Evolutionary conservation across 257 asterid species (phyloP).

Genomic region (Penstemon davidsonii): DNA sequence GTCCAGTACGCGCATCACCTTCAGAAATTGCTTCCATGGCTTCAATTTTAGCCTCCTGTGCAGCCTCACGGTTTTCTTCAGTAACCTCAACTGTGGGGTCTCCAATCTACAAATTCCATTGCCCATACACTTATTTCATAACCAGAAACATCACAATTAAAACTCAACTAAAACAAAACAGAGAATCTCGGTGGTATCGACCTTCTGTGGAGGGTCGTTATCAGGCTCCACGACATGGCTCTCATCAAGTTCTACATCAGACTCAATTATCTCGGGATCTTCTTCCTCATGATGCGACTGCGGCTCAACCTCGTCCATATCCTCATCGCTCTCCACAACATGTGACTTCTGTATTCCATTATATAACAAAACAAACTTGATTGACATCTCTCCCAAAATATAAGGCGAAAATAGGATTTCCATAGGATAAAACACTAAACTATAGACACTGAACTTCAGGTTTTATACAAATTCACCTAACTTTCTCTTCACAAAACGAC

Average conservation of each 20-base stretch:
- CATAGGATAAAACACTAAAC: no score
- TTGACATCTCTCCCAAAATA: no score
- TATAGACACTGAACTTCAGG: no score
- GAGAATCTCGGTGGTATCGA: neutral
- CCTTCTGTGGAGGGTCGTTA: slow-evolving; percentile 87
- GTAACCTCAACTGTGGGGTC: slow-evolving; percentile 81
- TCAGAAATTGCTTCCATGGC: slow-evolving; percentile 97
- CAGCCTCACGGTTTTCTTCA: slow-evolving; percentile 88
- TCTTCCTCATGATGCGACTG: slow-evolving; percentile 58
- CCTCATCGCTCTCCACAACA: slow-evolving; percentile 71
- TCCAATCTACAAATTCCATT: slow-evolving; percentile 67
- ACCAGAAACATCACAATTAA: slow-evolving; percentile 1
- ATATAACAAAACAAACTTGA: neutral
- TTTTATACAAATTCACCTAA: no score
- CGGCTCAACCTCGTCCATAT: slow-evolving; percentile 54
- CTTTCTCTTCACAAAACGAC: no score
- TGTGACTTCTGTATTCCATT: slow-evolving; percentile 50
- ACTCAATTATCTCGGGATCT: slow-evolving; percentile 89
- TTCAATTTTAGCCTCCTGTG: slow-evolving; percentile 85
- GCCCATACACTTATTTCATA: slow-evolving; percentile 2
- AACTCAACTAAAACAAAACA: neutral
- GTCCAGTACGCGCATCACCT: slow-evolving; percentile 39
- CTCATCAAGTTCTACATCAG: slow-evolving; percentile 90
- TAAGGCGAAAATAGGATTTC: no score
- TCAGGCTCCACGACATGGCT: slow-evolving; percentile 82